A percentile compares a stretch with the other conserved stretches of the same genome.
Conservation (phyloP, 768 basidiomycete species). For the Mycena venus region DNA sequence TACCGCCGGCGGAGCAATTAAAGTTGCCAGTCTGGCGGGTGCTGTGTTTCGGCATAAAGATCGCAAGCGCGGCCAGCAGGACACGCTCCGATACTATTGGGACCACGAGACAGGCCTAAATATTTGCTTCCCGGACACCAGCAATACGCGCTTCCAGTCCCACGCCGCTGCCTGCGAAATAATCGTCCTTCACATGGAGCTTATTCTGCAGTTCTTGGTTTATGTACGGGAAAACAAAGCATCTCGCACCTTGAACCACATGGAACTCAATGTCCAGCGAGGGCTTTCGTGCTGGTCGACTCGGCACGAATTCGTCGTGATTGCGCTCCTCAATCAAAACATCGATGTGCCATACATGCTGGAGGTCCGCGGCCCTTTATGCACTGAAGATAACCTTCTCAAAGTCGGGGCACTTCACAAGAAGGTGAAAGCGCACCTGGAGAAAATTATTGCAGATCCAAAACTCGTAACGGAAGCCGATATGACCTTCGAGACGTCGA, state of each 20-base stretch:
- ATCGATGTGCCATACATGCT: conserved; percentile 38
- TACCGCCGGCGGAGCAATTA: conserved; percentile 38
- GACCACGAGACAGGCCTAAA: background rate
- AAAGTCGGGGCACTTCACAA: conserved; percentile 30
- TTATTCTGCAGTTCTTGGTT: conserved; percentile 35
- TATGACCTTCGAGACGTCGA: background rate
- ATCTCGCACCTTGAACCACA: conserved; percentile 29
- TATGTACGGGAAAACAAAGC: conserved; percentile 37
- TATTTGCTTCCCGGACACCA: too few relatives aligned
- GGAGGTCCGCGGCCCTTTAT: conserved; percentile 13
- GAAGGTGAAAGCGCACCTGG: conserved; percentile 10
- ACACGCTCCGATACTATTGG: conserved; percentile 33
- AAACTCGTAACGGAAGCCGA: background rate
- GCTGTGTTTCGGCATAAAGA: conserved; percentile 27
- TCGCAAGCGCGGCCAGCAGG: conserved; percentile 27
- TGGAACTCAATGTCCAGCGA: conserved; percentile 38
- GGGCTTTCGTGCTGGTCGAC: conserved; percentile 23
- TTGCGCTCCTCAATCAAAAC: conserved; percentile 25
- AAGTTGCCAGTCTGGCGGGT: conserved; percentile 36
- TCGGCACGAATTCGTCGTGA: conserved; percentile 4
- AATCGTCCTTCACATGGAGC: too few relatives aligned
- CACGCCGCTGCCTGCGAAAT: too few relatives aligned
- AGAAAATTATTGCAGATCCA: conserved; percentile 19
- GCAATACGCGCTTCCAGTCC: too few relatives aligned
- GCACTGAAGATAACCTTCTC: conserved; percentile 27